phyloP scores from a whole-genome alignment of 192 early-diverging fungal species.

The Coemansia umbellata region DNA sequence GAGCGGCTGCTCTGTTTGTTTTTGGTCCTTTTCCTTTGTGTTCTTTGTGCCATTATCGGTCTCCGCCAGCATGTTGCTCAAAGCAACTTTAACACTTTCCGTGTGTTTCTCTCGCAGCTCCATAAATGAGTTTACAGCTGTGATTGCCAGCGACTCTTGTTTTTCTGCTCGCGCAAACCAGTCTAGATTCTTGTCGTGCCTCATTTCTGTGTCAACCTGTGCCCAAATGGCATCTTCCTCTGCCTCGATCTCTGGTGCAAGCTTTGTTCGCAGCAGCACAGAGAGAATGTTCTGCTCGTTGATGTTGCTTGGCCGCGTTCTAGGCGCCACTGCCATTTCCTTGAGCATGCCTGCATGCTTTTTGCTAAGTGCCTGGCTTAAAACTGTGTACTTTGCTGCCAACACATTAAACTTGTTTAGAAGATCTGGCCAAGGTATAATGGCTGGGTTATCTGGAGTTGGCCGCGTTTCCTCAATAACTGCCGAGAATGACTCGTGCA shows the following conservation, averaged over 20 bases:
- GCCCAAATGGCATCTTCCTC: constrained; percentile 45
- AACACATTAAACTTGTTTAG: constrained; percentile 54
- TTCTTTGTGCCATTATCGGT: neutral
- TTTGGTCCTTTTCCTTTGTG: neutral
- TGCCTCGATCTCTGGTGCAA: constrained; percentile 51
- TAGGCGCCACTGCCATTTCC: constrained; percentile 45
- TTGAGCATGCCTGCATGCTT: constrained; percentile 34
- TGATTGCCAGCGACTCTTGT: constrained; percentile 41
- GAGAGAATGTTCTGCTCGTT: constrained; percentile 51
- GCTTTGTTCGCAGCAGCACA: constrained; percentile 51
- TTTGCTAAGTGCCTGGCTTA: constrained; percentile 38
- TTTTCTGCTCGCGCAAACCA: constrained; percentile 18
- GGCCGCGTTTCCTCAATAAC: constrained; percentile 47
- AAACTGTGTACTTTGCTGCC: constrained; percentile 43
- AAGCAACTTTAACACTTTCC: constrained; percentile 16
- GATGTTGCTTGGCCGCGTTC: constrained; percentile 28
- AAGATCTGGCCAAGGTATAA: constrained; percentile 47
- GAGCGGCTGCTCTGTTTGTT: neutral
- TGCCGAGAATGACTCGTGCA: constrained; percentile 43
- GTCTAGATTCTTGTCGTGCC: constrained; percentile 24
- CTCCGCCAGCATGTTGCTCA: constrained; percentile 3
- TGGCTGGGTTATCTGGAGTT: constrained; percentile 37
- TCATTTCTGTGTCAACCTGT: constrained; percentile 19
- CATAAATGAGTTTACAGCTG: constrained; percentile 32
- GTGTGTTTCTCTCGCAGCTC: constrained; percentile 24